These are phyloP conservation scores for Rhodotorula diobovata DNA, from an alignment of 768 basidiomycete species.

Conservation along the genomic window DNA sequence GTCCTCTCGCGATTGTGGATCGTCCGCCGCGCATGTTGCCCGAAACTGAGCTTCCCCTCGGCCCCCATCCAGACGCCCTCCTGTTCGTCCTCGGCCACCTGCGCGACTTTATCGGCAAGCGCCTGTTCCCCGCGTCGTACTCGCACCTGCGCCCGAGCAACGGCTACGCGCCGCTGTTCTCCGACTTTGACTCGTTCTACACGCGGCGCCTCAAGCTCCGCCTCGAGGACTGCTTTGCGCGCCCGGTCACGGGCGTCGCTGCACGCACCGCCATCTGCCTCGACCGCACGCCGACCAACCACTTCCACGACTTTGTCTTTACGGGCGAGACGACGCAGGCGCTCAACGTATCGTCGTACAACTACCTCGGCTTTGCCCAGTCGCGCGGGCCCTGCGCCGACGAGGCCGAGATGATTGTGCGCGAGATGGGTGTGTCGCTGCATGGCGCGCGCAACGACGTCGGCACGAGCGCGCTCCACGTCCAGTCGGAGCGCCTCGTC, in stretches of 20 bases:
- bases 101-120: constrained; percentile 91
- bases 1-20: constrained; percentile 18
- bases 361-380: constrained; percentile 97
- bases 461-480: constrained; percentile 80
- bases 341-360: constrained; percentile 96
- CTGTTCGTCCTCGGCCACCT: constrained; percentile 87
- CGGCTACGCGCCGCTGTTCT: constrained; percentile 92
- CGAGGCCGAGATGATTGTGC: constrained; percentile 77
- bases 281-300: constrained; percentile 76
- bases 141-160: constrained; percentile 75
- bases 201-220: constrained; percentile 89
- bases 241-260: constrained; percentile 89
- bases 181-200: constrained; percentile 99
- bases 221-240: constrained; percentile 90
- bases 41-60: too few species aligned
- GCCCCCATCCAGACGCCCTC: constrained; percentile 76
- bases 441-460: constrained; percentile 75
- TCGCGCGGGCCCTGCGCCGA: constrained; percentile 89
- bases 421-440: constrained; percentile 71
- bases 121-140: constrained; percentile 64
- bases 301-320: constrained; percentile 56
- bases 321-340: constrained; percentile 76
- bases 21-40: too few species aligned
- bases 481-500: constrained; percentile 74
- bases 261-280: constrained; percentile 83